Evolutionary conservation across 202 grass and related monocot genomes (phyloP).

Genomic region (Setaria viridis): DNA sequence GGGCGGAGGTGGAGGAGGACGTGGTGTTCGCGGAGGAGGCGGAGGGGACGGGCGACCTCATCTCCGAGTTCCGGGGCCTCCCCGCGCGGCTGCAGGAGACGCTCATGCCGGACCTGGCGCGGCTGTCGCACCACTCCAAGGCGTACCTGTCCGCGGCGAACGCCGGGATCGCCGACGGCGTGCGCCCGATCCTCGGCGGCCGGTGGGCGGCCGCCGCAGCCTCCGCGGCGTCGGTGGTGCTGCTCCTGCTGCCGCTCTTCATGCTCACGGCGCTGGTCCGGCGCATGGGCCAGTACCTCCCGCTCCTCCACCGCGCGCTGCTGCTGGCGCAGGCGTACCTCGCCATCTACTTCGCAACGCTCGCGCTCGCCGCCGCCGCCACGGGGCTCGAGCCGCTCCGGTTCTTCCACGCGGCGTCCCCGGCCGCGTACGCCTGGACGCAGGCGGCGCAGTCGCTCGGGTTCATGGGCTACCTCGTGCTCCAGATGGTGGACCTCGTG

Average conservation of each 20-base stretch:
- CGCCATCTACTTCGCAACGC: slow-evolving; percentile 97
- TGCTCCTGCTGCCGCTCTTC: slow-evolving; percentile 72
- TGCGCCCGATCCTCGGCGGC: slow-evolving; percentile 71
- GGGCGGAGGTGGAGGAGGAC: slow-evolving; percentile 18
- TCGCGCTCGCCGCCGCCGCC: slow-evolving; percentile 71
- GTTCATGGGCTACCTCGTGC: slow-evolving; percentile 77
- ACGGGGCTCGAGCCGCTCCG: slow-evolving; percentile 88
- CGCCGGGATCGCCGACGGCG: slow-evolving; percentile 68
- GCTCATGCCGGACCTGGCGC: slow-evolving; percentile 87
- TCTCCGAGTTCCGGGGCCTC: slow-evolving; percentile 80
- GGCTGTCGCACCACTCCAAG: slow-evolving; percentile 81
- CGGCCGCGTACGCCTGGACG: slow-evolving; percentile 84
- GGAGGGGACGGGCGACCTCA: slow-evolving; percentile 59
- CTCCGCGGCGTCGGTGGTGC: slow-evolving; percentile 58
- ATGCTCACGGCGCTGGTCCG: slow-evolving; percentile 73
- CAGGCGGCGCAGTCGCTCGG: slow-evolving; percentile 94
- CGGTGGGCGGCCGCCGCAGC: slow-evolving; percentile 68
- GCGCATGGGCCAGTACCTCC: slow-evolving; percentile 71
- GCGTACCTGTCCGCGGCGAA: slow-evolving; percentile 91
- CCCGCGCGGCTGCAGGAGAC: slow-evolving; percentile 70
- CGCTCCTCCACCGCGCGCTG: slow-evolving; percentile 75
- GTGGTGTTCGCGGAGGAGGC: slow-evolving; percentile 54
- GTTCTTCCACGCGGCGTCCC: slow-evolving; percentile 95
- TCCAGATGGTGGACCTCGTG: slow-evolving; percentile 90
- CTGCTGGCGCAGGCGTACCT: slow-evolving; percentile 94